A percentile compares a stretch with the other conserved stretches of the same genome.
These are phyloP conservation scores for Abortiporus biennis DNA, from an alignment of 1,284 basidiomycete species.

Conservation along the genomic window DNA sequence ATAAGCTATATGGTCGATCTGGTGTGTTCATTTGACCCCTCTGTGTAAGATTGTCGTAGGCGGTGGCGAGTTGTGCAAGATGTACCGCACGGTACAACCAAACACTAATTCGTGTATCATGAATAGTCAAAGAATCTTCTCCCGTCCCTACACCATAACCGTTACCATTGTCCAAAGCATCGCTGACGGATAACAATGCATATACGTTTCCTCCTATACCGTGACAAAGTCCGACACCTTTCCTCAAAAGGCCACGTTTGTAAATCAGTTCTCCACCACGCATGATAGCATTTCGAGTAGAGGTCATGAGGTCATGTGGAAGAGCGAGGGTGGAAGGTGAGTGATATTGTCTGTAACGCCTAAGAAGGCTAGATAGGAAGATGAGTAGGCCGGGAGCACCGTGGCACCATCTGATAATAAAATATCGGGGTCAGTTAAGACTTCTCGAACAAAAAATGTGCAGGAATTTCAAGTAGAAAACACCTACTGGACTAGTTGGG, in stretches of 20 bases:
- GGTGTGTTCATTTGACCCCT: conserved; percentile 37
- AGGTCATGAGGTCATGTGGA: conserved; percentile 15
- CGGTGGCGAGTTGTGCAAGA: conserved; percentile 37
- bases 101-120: background rate
- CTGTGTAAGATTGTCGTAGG: conserved; percentile 26
- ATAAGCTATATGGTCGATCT: conserved; percentile 48
- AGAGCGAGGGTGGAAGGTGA: conserved; percentile 14
- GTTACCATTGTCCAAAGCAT: conserved; percentile 16
- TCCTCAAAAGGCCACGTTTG: conserved; percentile 40
- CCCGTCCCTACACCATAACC: conserved; percentile 3
- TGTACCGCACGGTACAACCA: conserved; percentile 36
- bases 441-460: background rate
- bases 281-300: conserved; percentile 26
- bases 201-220: conserved; percentile 47
- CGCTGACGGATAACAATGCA: conserved; percentile 41
- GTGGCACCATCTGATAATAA: conserved; percentile 44
- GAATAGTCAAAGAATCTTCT: conserved; percentile 1
- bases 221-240: conserved; percentile 54
- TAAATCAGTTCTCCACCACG: conserved; percentile 39
- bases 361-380: conserved; percentile 36
- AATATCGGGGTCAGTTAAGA: background rate
- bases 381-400: conserved; percentile 46
- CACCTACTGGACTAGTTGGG: conserved; percentile 42
- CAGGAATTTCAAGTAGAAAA: background rate
- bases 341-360: conserved; percentile 7